phyloP scores from a whole-genome alignment of 805 yeast genomes.

The Kluyveromyces lactis region DNA sequence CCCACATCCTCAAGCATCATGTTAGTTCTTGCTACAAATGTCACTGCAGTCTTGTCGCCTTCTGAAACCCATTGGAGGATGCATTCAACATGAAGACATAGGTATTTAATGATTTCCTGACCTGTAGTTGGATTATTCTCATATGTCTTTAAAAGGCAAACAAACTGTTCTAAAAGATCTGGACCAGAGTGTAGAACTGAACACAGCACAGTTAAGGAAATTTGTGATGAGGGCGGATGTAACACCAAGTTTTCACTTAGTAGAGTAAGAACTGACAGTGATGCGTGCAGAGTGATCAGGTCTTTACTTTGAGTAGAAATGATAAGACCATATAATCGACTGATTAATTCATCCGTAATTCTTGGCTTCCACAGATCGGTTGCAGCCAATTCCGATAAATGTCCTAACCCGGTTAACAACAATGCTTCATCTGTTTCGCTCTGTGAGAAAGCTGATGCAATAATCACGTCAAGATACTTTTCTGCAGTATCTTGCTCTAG shows the following conservation, averaged over 20 bases:
- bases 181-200: not conserved
- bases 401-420: not conserved
- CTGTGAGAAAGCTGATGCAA: conserved; percentile 1
- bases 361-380: conserved; percentile 1
- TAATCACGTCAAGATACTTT: not conserved
- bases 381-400: conserved; percentile 1
- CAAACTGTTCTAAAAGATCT: not conserved
- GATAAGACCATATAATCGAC: not conserved
- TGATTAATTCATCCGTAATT: not conserved
- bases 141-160: not conserved
- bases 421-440: not conserved
- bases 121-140: not conserved
- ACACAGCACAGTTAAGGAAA: not conserved
- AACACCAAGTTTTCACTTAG: not conserved
- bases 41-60: not conserved
- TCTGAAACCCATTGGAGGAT: not conserved
- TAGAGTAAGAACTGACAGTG: not conserved
- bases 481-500: not conserved
- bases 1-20: conserved; percentile 4
- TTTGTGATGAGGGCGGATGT: not conserved
- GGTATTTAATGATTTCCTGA: not conserved
- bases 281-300: not conserved
- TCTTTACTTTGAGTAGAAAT: not conserved
- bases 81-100: conserved; percentile 1
- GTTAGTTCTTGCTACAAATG: conserved; percentile 1